Conservation (phyloP, 2,329 filamentous ascomycete genomes). For the Cadophora gregata region DNA sequence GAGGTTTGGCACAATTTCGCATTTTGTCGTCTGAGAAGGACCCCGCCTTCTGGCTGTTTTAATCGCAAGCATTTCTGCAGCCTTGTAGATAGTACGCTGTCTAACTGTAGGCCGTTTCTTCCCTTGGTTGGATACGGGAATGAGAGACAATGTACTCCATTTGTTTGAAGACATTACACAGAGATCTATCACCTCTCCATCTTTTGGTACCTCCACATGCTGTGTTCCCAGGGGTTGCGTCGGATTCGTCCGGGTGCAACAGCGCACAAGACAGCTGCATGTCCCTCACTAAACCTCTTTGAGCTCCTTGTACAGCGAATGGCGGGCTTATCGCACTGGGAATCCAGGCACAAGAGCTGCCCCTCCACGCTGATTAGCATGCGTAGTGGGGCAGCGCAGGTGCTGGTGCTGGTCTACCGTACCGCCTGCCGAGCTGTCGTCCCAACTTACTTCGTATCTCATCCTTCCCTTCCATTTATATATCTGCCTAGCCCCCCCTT, state of each 20-base stretch:
- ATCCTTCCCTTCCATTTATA: slow-evolving; percentile 18
- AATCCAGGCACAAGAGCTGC: slow-evolving; percentile 21
- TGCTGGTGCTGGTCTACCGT: no score
- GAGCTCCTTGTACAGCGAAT: not conserved
- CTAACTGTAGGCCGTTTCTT: not conserved
- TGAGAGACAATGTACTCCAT: not conserved
- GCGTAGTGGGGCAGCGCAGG: slow-evolving; percentile 12
- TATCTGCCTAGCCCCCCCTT: slow-evolving; percentile 8
- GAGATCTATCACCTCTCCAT: not conserved
- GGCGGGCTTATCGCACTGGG: not conserved
- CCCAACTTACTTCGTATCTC: slow-evolving; percentile 7
- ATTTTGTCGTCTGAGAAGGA: not conserved
- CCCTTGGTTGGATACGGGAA: not conserved
- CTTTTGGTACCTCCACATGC: slow-evolving; percentile 7
- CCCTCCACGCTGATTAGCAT: slow-evolving; percentile 14
- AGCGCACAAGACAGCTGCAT: not conserved
- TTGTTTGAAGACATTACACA: not conserved
- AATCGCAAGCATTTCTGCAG: not conserved
- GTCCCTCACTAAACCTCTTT: slow-evolving; percentile 13
- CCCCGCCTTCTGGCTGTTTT: not conserved
- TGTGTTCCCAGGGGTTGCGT: slow-evolving; percentile 1
- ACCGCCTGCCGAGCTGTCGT: slow-evolving; percentile 15
- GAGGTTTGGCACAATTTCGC: not conserved
- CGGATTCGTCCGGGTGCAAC: not conserved
- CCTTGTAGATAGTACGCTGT: not conserved